Percentiles rank a stretch among this genome's conserved stretches.
Evolutionary conservation across 495 filamentous ascomycete genomes (phyloP).

Genomic region (Lophiostoma macrostomum): DNA sequence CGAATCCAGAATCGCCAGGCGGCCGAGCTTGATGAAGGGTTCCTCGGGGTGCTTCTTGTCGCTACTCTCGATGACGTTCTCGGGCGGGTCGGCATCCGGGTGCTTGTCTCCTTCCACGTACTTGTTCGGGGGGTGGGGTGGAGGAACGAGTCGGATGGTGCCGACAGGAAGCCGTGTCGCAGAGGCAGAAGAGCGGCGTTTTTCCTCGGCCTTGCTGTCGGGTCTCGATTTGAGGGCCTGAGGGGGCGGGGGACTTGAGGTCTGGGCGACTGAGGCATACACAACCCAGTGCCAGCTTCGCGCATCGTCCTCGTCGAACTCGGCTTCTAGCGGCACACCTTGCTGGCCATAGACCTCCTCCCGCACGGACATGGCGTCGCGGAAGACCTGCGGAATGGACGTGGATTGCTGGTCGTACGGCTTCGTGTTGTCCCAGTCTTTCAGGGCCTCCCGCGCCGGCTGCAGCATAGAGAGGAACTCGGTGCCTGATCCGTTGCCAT

Average conservation of each 20-base stretch:
- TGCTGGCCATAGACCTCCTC: slow-evolving; percentile 77
- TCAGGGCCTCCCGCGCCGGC: slow-evolving; percentile 42
- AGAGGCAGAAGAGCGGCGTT: slow-evolving; percentile 21
- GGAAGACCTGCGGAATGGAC: slow-evolving; percentile 59
- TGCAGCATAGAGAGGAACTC: slow-evolving; percentile 48
- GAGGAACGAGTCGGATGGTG: slow-evolving; percentile 74
- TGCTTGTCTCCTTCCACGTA: slow-evolving; percentile 19
- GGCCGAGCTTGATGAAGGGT: slow-evolving; percentile 73
- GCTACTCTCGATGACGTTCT: background rate
- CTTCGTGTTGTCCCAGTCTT: slow-evolving; percentile 45
- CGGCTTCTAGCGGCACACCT: slow-evolving; percentile 59
- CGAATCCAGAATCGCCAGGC: slow-evolving; percentile 62
- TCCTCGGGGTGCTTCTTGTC: slow-evolving; percentile 43
- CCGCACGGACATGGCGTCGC: slow-evolving; percentile 75
- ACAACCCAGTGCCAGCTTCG: slow-evolving; percentile 80
- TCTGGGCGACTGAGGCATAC: slow-evolving; percentile 54
- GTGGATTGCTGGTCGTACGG: slow-evolving; percentile 45
- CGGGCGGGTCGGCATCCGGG: slow-evolving; percentile 21
- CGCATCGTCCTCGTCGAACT: slow-evolving; percentile 76
- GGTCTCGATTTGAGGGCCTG: slow-evolving; percentile 31
- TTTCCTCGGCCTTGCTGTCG: slow-evolving; percentile 6
- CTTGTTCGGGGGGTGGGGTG: slow-evolving; percentile 64
- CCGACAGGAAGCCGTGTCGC: slow-evolving; percentile 56
- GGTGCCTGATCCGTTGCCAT: slow-evolving; percentile 13
- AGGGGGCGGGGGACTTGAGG: slow-evolving; percentile 34